A percentile compares a stretch with the other conserved stretches of the same genome.
phyloP scores from a whole-genome alignment of 169 alveolate species.

The Eimeria maxima region DNA sequence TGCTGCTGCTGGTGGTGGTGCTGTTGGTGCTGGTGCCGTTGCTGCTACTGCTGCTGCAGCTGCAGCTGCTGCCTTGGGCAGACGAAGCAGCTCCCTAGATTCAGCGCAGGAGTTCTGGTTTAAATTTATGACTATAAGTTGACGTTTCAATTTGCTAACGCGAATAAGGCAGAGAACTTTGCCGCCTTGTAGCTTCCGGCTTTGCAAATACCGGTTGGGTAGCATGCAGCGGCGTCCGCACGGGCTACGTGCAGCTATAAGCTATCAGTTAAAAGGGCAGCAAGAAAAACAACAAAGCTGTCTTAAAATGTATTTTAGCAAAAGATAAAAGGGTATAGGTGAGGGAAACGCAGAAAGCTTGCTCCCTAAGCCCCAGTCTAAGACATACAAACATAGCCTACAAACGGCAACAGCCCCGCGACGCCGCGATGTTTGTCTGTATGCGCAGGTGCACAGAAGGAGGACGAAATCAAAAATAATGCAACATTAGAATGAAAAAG shows the following conservation, averaged over 20 bases:
- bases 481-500: neutral
- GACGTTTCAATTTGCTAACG: neutral
- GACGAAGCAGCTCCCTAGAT: neutral
- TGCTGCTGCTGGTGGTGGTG: neutral
- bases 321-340: neutral
- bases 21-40: neutral
- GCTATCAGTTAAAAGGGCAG: neutral
- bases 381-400: neutral
- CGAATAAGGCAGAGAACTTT: neutral
- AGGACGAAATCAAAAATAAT: neutral
- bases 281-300: neutral
- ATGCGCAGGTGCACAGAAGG: neutral
- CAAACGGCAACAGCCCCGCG: neutral
- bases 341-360: neutral
- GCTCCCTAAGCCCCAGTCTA: neutral
- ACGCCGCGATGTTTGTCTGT: neutral
- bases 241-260: neutral
- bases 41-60: neutral
- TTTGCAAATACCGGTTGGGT: neutral
- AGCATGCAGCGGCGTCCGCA: neutral
- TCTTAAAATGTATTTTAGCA: neutral
- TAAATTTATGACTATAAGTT: neutral
- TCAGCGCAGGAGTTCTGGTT: neutral
- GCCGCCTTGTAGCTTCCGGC: neutral
- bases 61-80: neutral